Percentiles rank a stretch among this genome's conserved stretches.
Evolutionary conservation across 768 basidiomycete species (phyloP).

Genomic region (Trametes cingulata): DNA sequence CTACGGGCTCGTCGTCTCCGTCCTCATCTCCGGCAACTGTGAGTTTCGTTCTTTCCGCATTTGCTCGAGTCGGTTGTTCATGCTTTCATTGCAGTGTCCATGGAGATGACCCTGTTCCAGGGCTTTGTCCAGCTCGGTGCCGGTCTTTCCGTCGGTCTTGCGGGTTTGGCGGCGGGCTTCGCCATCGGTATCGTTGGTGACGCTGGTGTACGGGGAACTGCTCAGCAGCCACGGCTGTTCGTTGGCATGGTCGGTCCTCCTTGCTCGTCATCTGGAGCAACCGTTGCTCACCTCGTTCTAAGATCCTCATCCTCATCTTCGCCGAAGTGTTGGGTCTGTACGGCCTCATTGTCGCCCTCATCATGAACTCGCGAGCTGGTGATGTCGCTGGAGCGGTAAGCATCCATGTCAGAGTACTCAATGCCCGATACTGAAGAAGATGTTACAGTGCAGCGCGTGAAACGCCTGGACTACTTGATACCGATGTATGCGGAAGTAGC

Average conservation of each 20-base stretch:
- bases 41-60: constrained; percentile 39
- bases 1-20: constrained; percentile 99
- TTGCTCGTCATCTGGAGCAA: neutral
- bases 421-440: neutral
- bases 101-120: constrained; percentile 86
- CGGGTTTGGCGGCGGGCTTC: constrained; percentile 95
- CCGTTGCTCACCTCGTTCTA: neutral
- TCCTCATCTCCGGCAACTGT: constrained; percentile 89
- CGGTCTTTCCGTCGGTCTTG: constrained; percentile 88
- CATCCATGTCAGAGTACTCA: neutral
- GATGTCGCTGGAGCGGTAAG: constrained; percentile 21
- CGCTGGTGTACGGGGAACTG: constrained; percentile 96
- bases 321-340: constrained; percentile 93
- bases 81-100: constrained; percentile 48
- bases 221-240: constrained; percentile 92
- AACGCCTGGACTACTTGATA: neutral
- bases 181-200: constrained; percentile 99
- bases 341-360: constrained; percentile 71
- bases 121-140: constrained; percentile 95
- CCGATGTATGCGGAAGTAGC: neutral
- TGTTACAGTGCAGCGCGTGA: constrained; percentile 22
- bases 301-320: constrained; percentile 98
- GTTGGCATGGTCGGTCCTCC: constrained; percentile 80
- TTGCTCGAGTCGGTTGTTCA: neutral
- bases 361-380: constrained; percentile 19